A percentile compares a stretch with the other conserved stretches of the same genome.
Conservation (phyloP, 371 early-diverging fungal genomes). For the Dipsacomyces acuminosporus region DNA sequence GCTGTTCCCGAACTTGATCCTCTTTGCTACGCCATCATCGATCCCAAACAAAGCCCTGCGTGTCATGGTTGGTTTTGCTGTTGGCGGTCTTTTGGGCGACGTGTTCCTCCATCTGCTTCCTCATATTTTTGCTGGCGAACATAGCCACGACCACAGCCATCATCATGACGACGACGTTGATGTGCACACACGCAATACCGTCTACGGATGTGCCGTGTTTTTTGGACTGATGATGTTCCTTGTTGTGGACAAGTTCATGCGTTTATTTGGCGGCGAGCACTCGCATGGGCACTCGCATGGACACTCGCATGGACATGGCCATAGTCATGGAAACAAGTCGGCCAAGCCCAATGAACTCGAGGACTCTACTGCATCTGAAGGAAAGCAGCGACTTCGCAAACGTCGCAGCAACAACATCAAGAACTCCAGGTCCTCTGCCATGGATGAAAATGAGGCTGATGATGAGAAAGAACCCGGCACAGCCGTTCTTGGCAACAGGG, state of each 20-base stretch:
- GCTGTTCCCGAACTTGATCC: slow-evolving; percentile 71
- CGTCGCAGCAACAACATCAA: slow-evolving; percentile 15
- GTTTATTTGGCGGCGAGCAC: slow-evolving; percentile 64
- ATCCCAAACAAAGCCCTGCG: slow-evolving; percentile 67
- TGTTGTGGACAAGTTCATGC: slow-evolving; percentile 77
- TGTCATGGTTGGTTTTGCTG: slow-evolving; percentile 76
- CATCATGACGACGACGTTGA: slow-evolving; percentile 12
- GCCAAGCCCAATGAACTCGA: slow-evolving; percentile 16
- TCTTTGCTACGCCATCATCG: slow-evolving; percentile 76
- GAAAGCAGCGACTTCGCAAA: slow-evolving; percentile 31
- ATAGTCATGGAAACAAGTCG: slow-evolving; percentile 27
- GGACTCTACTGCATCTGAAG: slow-evolving; percentile 23
- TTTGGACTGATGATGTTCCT: slow-evolving; percentile 69
- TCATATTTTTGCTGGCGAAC: slow-evolving; percentile 62
- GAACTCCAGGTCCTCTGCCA: not conserved
- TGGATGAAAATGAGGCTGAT: slow-evolving; percentile 10
- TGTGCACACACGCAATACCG: slow-evolving; percentile 54
- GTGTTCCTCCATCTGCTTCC: slow-evolving; percentile 82
- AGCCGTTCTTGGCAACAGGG: not conserved
- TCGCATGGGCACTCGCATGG: slow-evolving; percentile 56
- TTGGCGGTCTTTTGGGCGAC: slow-evolving; percentile 80
- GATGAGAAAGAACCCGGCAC: slow-evolving; percentile 1
- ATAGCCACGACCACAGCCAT: slow-evolving; percentile 10
- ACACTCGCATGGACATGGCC: slow-evolving; percentile 51
- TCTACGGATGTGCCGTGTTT: slow-evolving; percentile 72